Evolutionary conservation across 768 basidiomycete genomes (phyloP).

Genomic region (Coprinopsis marcescibilis): DNA sequence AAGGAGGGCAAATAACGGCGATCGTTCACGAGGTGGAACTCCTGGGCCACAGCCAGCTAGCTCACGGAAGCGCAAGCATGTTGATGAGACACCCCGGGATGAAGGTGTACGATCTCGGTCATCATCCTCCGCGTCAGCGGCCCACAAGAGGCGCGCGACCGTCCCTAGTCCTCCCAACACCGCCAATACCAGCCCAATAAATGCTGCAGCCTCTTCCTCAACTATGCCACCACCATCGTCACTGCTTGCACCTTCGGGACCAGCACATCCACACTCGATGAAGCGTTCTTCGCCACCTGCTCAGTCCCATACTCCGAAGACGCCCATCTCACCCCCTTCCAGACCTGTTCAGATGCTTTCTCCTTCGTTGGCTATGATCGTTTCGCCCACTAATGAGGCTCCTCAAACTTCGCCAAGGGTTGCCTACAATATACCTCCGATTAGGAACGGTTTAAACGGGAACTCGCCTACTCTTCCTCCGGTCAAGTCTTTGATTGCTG

Average conservation of each 20-base stretch:
- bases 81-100: slow-evolving; percentile 28
- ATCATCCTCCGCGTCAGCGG: slow-evolving; percentile 17
- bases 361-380: slow-evolving; percentile 58
- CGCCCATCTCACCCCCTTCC: slow-evolving; percentile 23
- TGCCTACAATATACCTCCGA: slow-evolving; percentile 27
- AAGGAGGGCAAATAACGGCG: slow-evolving; percentile 29
- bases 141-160: slow-evolving; percentile 18
- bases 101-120: slow-evolving; percentile 22
- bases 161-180: background rate
- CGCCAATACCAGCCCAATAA: background rate
- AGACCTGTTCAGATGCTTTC: slow-evolving; percentile 45
- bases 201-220: background rate
- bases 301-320: slow-evolving; percentile 1
- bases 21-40: slow-evolving; percentile 24
- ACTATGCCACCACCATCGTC: background rate
- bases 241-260: slow-evolving; percentile 21
- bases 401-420: slow-evolving; percentile 32
- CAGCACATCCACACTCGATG: slow-evolving; percentile 16
- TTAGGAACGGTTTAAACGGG: slow-evolving; percentile 19
- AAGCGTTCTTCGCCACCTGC: slow-evolving; percentile 2
- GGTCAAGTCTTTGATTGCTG: slow-evolving; percentile 15
- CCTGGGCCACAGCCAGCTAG: slow-evolving; percentile 36
- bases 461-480: slow-evolving; percentile 22
- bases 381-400: slow-evolving; percentile 46
- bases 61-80: slow-evolving; percentile 41